Evolutionary conservation across 176 grass and related monocot species (phyloP).

Genomic region (Phragmites australis): DNA sequence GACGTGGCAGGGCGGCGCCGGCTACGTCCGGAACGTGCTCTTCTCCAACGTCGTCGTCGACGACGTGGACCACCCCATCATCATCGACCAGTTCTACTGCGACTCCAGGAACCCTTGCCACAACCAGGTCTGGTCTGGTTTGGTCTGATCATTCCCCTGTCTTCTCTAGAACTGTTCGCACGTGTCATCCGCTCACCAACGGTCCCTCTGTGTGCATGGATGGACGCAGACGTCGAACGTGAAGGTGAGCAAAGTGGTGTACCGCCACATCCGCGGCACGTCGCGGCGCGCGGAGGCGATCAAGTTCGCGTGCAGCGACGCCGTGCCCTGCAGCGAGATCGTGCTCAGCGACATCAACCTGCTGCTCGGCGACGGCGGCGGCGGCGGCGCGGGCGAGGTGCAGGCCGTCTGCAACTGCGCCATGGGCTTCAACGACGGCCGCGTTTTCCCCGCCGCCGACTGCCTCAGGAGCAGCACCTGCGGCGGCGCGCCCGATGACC

Average conservation of each 20-base stretch:
- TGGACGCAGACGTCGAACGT: constrained; percentile 43
- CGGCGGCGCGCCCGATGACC: background rate
- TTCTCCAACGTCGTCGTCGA: constrained; percentile 70
- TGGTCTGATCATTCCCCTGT: too few relatives aligned
- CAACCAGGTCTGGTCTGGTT: constrained; percentile 44
- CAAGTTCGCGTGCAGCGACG: constrained; percentile 82
- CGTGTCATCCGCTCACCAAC: too few relatives aligned
- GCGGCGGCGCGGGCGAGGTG: constrained; percentile 47
- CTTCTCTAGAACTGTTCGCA: too few relatives aligned
- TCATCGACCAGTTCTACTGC: constrained; percentile 99
- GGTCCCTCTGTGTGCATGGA: too few relatives aligned
- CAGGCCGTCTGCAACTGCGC: constrained; percentile 84
- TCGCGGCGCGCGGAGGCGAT: constrained; percentile 57
- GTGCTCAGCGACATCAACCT: constrained; percentile 76
- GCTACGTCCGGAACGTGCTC: constrained; percentile 56
- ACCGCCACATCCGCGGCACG: constrained; percentile 72
- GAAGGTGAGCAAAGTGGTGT: constrained; percentile 56
- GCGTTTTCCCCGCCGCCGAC: constrained; percentile 63
- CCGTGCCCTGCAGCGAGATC: constrained; percentile 70
- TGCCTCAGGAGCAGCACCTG: constrained; percentile 65
- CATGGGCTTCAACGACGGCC: constrained; percentile 57
- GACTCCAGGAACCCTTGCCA: constrained; percentile 47
- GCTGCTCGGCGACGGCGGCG: constrained; percentile 38
- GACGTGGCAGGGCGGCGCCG: constrained; percentile 92
- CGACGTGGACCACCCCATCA: constrained; percentile 77